These are phyloP conservation scores for Chlamydomonas sphaeroides DNA, from an alignment of 139 green algal genomes.

Conservation along the genomic window DNA sequence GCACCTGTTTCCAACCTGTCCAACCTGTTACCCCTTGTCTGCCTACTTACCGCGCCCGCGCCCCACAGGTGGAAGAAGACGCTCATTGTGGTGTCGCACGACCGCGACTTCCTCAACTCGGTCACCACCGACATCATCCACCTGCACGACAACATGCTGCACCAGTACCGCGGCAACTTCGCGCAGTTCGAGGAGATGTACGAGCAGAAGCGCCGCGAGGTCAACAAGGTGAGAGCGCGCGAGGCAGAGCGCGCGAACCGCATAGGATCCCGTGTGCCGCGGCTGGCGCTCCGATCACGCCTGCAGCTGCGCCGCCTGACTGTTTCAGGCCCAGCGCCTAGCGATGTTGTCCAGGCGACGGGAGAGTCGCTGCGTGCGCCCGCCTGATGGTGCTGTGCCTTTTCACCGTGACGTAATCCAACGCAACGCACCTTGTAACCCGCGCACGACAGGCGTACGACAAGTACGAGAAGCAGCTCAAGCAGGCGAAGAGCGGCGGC, in stretches of 20 bases:
- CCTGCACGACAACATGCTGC: constrained; percentile 92
- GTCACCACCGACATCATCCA: constrained; percentile 99
- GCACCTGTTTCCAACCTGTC: too few species aligned
- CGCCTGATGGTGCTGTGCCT: too few species aligned
- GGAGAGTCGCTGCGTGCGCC: too few species aligned
- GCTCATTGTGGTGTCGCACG: constrained; percentile 82
- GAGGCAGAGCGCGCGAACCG: neutral
- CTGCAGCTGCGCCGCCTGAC: too few species aligned
- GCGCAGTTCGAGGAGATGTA: constrained; percentile 99
- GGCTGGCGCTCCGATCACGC: too few species aligned
- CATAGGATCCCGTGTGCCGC: neutral
- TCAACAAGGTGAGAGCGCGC: constrained; percentile 74
- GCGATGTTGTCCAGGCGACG: too few species aligned
- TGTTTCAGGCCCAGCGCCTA: too few species aligned
- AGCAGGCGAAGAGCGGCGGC: constrained; percentile 80
- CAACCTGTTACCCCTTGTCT: too few species aligned
- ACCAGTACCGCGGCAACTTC: constrained; percentile 62
- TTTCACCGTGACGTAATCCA: too few species aligned
- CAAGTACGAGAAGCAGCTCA: constrained; percentile 96
- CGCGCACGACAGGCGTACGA: constrained; percentile 63
- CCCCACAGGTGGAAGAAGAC: constrained; percentile 5
- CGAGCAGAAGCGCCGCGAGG: constrained; percentile 94
- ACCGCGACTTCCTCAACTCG: constrained; percentile 98
- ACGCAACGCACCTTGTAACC: too few species aligned
- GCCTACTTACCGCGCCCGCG: too few species aligned